Evolutionary conservation across 139 green algal genomes (phyloP), one percentile per base, ranked within the genome.

Genomic region (Coelastrella sp.): DNA sequence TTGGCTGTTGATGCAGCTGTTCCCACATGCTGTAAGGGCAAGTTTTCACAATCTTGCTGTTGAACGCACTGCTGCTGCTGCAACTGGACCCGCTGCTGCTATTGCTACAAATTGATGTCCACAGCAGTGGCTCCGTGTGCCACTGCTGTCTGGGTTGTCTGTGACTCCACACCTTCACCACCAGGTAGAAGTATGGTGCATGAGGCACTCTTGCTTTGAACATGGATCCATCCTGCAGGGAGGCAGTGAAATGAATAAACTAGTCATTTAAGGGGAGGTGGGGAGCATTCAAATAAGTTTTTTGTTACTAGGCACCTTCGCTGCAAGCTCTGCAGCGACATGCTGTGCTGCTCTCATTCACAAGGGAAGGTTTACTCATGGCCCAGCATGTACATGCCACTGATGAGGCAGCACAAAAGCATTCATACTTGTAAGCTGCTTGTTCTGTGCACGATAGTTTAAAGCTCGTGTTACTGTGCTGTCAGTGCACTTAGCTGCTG

Each of bases 101-200:
- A 25, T 14, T 66, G 10, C 78, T 84, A 12, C 35, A 49, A 49
- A 3, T 49, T 49, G 35, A 49, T 17, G 7, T 65, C 25, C 14
- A 66, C 78, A 27, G 35, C 78, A 60, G 6, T 76, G 81, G 27
- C n/a, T 60, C 6, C 60, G 8, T 72, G 63, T 56, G 79, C 79
- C 68, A 60, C 10, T 12, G 81, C 81, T 84, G 81, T 60, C 59
- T 59, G 12, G n/a, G 24, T 24, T 75, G n/a, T 12, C 78, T 19
- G 60, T 49, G n/a, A n/a, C 3, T 25, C 59, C 78, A 9, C 90
- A 58, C 95, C 93, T 95, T 96, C 72, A 97, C 92, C 27, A 95
- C 93, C 22, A 99, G 73, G 92, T 99, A 99, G 89, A 99, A 98
- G 94, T 99, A 99, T 27, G 98, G 97, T 78, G 94, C 80, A 60